Evolutionary conservation across 2,329 filamentous ascomycete genomes (phyloP).

Genomic region (Eutypa lata): DNA sequence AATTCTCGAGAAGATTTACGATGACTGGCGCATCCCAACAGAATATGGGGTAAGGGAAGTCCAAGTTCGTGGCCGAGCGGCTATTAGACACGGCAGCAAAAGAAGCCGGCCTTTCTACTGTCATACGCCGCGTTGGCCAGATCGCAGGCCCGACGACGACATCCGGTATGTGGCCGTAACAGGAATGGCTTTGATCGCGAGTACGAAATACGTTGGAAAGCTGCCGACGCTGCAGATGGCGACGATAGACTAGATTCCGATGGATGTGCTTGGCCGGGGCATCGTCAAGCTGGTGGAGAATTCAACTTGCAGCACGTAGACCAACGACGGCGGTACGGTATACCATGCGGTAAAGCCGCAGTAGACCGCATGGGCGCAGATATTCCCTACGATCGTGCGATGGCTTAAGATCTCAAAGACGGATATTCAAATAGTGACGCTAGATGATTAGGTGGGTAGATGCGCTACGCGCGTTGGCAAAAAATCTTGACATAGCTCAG

Average conservation of each 20-base stretch:
- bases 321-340: neutral
- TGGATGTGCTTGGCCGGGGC: slow-evolving; percentile 9
- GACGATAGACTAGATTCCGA: slow-evolving; percentile 16
- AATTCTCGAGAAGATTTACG: slow-evolving; percentile 9
- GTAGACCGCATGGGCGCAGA: slow-evolving; percentile 9
- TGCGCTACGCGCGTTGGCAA: slow-evolving; percentile 8
- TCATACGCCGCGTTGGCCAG: slow-evolving; percentile 17
- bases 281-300: slow-evolving; percentile 13
- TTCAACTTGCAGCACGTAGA: neutral
- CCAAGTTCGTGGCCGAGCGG: slow-evolving; percentile 20
- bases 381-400: slow-evolving; percentile 6
- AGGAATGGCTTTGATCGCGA: slow-evolving; percentile 22
- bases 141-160: slow-evolving; percentile 14
- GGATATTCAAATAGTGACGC: slow-evolving; percentile 7
- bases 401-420: neutral
- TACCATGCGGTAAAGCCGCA: slow-evolving; percentile 17
- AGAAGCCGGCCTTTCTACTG: slow-evolving; percentile 9
- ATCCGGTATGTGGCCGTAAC: slow-evolving; percentile 13
- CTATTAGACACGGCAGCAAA: slow-evolving; percentile 14
- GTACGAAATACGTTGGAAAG: slow-evolving; percentile 16
- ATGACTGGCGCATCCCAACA: slow-evolving; percentile 9
- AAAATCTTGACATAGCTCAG: neutral
- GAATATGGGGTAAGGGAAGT: slow-evolving; percentile 14
- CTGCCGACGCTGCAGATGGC: slow-evolving; percentile 16
- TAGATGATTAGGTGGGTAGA: slow-evolving; percentile 15